Conservation (phyloP, 176 grass and related monocot genomes). For the Coix lacrymajobi region DNA sequence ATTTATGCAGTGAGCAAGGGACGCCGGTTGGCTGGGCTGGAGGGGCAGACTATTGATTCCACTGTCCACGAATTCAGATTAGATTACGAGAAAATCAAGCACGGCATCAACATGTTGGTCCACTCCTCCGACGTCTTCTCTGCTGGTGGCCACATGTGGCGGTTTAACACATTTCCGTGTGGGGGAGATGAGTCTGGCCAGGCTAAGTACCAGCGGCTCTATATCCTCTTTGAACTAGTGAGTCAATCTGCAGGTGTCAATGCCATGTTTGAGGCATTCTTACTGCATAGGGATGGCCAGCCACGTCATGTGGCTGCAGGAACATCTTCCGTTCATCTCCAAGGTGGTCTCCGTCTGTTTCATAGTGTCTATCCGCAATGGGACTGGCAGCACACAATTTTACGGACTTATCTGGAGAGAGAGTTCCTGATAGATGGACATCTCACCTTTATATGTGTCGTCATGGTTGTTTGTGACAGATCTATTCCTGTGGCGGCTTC, state of each 20-base stretch:
- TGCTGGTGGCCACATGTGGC: constrained; percentile 24
- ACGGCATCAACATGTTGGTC: background rate
- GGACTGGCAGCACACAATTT: background rate
- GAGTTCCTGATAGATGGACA: background rate
- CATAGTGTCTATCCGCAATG: too few relatives aligned
- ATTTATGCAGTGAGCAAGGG: background rate
- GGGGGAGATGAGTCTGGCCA: background rate
- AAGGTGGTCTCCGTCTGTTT: too few relatives aligned
- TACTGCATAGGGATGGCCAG: background rate
- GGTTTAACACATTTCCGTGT: background rate
- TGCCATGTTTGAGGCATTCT: constrained; percentile 1
- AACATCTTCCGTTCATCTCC: background rate
- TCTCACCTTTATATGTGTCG: constrained; percentile 4
- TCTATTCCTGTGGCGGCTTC: background rate
- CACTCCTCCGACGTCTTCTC: constrained; percentile 17
- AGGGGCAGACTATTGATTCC: background rate
- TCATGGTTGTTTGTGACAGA: background rate
- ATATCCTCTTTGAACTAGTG: background rate
- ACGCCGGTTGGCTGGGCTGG: too few relatives aligned
- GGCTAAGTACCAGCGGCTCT: background rate
- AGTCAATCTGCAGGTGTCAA: background rate
- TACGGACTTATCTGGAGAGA: background rate
- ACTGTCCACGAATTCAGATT: constrained; percentile 10
- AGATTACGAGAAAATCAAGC: constrained; percentile 4
- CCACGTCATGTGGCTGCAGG: background rate